These are phyloP conservation scores for Sordaria brevicollis DNA, from an alignment of 495 filamentous ascomycete genomes.

Conservation along the genomic window DNA sequence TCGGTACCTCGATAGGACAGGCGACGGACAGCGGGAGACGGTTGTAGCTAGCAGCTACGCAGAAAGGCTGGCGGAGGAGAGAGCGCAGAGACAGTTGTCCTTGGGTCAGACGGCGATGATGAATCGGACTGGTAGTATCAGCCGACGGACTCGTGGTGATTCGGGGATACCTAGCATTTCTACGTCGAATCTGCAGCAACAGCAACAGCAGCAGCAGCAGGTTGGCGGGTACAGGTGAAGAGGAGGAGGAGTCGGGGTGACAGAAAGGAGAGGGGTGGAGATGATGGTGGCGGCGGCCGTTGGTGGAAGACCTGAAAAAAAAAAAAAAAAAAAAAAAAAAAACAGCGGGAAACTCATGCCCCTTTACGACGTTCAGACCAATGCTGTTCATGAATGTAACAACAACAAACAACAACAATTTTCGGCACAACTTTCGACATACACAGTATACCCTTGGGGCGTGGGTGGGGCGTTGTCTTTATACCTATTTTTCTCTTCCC, in stretches of 20 bases:
- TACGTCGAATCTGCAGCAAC: background rate
- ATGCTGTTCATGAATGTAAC: conserved; percentile 15
- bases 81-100: conserved; percentile 29
- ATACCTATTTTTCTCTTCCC: background rate
- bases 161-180: conserved; percentile 21
- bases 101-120: conserved; percentile 27
- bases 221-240: background rate
- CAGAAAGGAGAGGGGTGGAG: background rate
- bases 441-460: background rate
- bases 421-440: too few species aligned
- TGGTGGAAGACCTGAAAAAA: background rate
- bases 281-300: background rate
- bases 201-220: background rate
- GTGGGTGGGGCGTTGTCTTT: background rate
- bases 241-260: background rate
- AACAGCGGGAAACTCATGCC: conserved; percentile 14
- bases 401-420: background rate
- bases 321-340: conserved; percentile 8
- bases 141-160: conserved; percentile 28
- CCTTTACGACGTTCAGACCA: conserved; percentile 8
- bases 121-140: conserved; percentile 32
- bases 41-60: conserved; percentile 14
- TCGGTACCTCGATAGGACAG: conserved; percentile 38
- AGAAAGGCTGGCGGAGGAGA: conserved; percentile 33
- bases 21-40: conserved; percentile 24